Evolutionary conservation across 306 rosid species (phyloP).

Genomic region (Cicer chorassanicum): DNA sequence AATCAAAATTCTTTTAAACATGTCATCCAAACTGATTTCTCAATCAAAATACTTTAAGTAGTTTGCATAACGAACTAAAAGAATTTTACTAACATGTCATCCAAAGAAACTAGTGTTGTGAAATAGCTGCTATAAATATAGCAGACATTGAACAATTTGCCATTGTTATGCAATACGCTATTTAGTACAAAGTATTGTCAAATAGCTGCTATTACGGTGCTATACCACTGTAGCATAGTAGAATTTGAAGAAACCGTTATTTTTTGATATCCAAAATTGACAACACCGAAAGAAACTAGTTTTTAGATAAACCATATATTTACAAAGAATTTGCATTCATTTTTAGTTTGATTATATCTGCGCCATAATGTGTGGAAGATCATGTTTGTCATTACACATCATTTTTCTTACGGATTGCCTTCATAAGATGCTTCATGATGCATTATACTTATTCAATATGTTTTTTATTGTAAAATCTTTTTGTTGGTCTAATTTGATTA

Average conservation of each 20-base stretch:
- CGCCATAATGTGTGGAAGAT: slow-evolving; percentile 3
- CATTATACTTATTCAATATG: background rate
- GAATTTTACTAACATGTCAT: slow-evolving; percentile 8
- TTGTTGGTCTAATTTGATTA: slow-evolving; percentile 8
- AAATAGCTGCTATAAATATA: too few species aligned
- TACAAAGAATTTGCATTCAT: slow-evolving; percentile 11
- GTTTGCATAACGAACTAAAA: slow-evolving; percentile 5
- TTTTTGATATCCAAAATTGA: too few species aligned
- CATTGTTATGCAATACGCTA: too few species aligned
- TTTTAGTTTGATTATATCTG: slow-evolving; percentile 21
- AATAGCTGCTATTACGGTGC: too few species aligned
- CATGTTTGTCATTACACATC: slow-evolving; percentile 15
- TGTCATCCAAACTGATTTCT: too few species aligned
- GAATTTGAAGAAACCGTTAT: too few species aligned
- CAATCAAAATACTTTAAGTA: slow-evolving; percentile 18
- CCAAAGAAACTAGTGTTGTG: background rate
- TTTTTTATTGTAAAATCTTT: slow-evolving; percentile 30
- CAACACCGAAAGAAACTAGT: background rate
- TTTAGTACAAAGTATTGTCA: too few species aligned
- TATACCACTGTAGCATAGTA: too few species aligned
- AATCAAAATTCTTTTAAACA: slow-evolving; percentile 13
- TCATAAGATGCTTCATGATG: background rate
- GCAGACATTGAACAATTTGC: too few species aligned
- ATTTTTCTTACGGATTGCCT: slow-evolving; percentile 17
- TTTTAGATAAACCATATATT: background rate